Evolutionary conservation across 495 filamentous ascomycete species (phyloP).

Genomic region (Aspergillus taichungensis): DNA sequence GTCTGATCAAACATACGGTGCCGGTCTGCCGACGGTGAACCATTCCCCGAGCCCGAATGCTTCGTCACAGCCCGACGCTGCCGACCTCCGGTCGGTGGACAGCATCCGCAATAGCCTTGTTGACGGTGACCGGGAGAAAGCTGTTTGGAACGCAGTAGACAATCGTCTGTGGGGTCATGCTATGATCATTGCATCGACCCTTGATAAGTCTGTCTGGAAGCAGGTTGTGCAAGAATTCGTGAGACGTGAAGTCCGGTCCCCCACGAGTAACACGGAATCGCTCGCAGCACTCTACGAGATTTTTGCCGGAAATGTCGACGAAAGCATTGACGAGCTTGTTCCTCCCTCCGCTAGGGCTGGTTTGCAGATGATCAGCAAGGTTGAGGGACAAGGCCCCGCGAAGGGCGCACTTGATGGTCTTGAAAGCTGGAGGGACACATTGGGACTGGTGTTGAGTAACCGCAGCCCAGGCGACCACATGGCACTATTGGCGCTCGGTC

Average conservation of each 20-base stretch:
- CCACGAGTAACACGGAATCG: slow-evolving; percentile 68
- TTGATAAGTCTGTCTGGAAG: slow-evolving; percentile 65
- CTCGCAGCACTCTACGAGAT: slow-evolving; percentile 86
- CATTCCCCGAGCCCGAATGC: slow-evolving; percentile 21
- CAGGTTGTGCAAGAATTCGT: slow-evolving; percentile 93
- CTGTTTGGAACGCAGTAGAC: slow-evolving; percentile 92
- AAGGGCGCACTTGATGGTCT: slow-evolving; percentile 76
- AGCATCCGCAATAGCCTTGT: slow-evolving; percentile 63
- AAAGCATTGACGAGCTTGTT: slow-evolving; percentile 94
- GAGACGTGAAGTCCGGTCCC: slow-evolving; percentile 76
- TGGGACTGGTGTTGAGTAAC: slow-evolving; percentile 79
- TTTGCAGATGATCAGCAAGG: slow-evolving; percentile 75
- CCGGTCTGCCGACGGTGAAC: slow-evolving; percentile 14
- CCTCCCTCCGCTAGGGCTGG: slow-evolving; percentile 87
- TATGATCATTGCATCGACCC: slow-evolving; percentile 78
- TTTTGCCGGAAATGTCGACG: slow-evolving; percentile 87
- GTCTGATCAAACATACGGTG: slow-evolving; percentile 18
- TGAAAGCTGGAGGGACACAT: slow-evolving; percentile 87
- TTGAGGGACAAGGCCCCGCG: slow-evolving; percentile 48
- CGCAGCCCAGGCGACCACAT: slow-evolving; percentile 68
- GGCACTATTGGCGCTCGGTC: slow-evolving; percentile 72
- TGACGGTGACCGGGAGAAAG: slow-evolving; percentile 77
- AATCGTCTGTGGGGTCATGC: slow-evolving; percentile 93
- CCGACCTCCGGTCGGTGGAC: slow-evolving; percentile 58
- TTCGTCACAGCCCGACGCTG: slow-evolving; percentile 44